These are phyloP conservation scores for Epichloe hybrida DNA, from an alignment of 2,329 filamentous ascomycete genomes.

Conservation along the genomic window DNA sequence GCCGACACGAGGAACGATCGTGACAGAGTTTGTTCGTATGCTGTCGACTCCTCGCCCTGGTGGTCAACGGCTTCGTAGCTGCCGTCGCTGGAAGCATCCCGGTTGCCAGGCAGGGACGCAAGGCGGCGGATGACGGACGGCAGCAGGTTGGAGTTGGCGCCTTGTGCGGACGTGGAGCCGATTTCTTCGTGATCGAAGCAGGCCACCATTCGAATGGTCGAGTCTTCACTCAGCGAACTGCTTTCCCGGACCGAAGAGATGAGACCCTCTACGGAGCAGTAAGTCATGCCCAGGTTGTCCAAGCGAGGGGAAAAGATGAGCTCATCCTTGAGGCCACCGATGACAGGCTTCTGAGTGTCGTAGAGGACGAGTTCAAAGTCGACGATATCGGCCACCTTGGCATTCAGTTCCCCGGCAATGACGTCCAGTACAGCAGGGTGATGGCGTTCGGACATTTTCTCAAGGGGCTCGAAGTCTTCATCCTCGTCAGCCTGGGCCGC, in stretches of 20 bases:
- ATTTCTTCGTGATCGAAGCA: conserved; percentile 98
- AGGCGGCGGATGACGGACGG: conserved; percentile 78
- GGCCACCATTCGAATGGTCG: conserved; percentile 76
- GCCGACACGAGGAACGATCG: conserved; percentile 90
- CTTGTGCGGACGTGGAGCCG: conserved; percentile 82
- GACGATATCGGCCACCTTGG: conserved; percentile 56
- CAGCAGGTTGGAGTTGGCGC: conserved; percentile 83
- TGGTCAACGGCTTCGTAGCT: conserved; percentile 42
- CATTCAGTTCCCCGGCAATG: conserved; percentile 66
- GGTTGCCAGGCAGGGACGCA: conserved; percentile 57
- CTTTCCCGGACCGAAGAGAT: conserved; percentile 60
- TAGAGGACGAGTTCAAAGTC: conserved; percentile 98
- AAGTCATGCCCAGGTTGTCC: conserved; percentile 94
- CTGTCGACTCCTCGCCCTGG: conserved; percentile 55
- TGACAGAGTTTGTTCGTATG: conserved; percentile 84
- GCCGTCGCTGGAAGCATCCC: conserved; percentile 52
- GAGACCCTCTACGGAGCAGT: conserved; percentile 75
- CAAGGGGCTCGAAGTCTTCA: conserved; percentile 58
- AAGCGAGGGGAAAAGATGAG: conserved; percentile 92
- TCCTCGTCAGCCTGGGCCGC: conserved; percentile 24
- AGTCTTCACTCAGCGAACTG: conserved; percentile 57
- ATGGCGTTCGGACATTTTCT: conserved; percentile 67
- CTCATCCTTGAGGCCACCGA: conserved; percentile 85
- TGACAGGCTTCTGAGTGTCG: conserved; percentile 80
- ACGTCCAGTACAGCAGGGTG: conserved; percentile 78